Percentiles rank a stretch among this genome's conserved stretches.
Conservation (phyloP, 257 asterid genomes). For the Rhazya stricta region DNA sequence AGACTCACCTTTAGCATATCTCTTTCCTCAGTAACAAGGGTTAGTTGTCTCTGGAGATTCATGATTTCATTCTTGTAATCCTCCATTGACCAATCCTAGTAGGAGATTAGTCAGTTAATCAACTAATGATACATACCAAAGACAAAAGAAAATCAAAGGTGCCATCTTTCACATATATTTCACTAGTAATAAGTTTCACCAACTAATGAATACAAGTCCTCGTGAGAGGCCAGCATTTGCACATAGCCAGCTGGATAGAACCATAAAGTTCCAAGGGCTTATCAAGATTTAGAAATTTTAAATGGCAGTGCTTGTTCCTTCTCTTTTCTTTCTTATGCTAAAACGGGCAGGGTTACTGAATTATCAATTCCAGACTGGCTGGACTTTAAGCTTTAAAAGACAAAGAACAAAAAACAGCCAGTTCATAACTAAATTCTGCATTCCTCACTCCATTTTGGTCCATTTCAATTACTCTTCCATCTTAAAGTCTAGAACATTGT, state of each 20-base stretch:
- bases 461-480: not conserved
- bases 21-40: slow-evolving; percentile 61
- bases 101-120: slow-evolving; percentile 5
- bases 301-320: not conserved
- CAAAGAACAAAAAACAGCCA: not conserved
- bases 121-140: slow-evolving; percentile 3
- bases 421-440: too few species aligned
- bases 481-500: not conserved
- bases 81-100: slow-evolving; percentile 55
- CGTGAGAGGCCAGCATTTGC: not conserved
- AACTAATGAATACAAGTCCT: not conserved
- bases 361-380: too few species aligned
- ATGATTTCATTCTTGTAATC: slow-evolving; percentile 54
- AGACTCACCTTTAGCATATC: slow-evolving; percentile 69
- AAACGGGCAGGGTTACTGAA: not conserved
- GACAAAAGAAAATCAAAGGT: not conserved
- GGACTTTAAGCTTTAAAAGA: not conserved
- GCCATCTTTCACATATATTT: not conserved
- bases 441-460: not conserved
- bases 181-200: not conserved
- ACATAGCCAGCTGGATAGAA: not conserved
- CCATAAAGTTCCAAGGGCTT: not conserved
- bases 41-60: slow-evolving; percentile 57
- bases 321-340: not conserved
- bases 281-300: not conserved